Evolutionary conservation across 2,329 filamentous ascomycete species (phyloP).

Genomic region (Neofusicoccum kwambonambiense): DNA sequence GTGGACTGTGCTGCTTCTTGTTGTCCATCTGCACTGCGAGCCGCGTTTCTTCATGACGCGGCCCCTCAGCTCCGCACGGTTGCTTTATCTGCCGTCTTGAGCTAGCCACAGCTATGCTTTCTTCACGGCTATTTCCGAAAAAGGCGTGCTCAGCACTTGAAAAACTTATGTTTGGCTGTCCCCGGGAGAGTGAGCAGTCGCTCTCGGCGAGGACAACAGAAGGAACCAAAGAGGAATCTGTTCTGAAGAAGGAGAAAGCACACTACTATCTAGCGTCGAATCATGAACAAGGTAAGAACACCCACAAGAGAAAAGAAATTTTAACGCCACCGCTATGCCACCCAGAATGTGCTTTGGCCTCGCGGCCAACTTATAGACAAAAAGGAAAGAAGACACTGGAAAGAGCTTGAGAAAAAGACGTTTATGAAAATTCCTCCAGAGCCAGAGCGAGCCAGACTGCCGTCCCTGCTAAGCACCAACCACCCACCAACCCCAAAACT

Average conservation of each 20-base stretch:
- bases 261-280: no score
- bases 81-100: not conserved
- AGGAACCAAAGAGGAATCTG: no score
- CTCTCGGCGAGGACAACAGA: no score
- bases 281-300: no score
- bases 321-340: conserved; percentile 10
- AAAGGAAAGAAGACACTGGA: not conserved
- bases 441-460: not conserved
- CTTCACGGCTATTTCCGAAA: not conserved
- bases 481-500: not conserved
- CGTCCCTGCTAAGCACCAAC: not conserved
- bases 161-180: no score
- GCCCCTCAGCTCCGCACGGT: not conserved
- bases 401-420: not conserved
- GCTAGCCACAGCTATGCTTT: no score
- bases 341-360: conserved; percentile 4
- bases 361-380: conserved; percentile 3
- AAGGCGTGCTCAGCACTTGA: no score
- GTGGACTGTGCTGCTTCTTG: no score
- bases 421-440: not conserved
- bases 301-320: not conserved
- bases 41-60: not conserved
- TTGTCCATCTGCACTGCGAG: no score
- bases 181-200: no score
- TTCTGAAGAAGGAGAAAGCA: no score